phyloP scores from a whole-genome alignment of 1,284 basidiomycete genomes.

The Chondrostereum purpureum region DNA sequence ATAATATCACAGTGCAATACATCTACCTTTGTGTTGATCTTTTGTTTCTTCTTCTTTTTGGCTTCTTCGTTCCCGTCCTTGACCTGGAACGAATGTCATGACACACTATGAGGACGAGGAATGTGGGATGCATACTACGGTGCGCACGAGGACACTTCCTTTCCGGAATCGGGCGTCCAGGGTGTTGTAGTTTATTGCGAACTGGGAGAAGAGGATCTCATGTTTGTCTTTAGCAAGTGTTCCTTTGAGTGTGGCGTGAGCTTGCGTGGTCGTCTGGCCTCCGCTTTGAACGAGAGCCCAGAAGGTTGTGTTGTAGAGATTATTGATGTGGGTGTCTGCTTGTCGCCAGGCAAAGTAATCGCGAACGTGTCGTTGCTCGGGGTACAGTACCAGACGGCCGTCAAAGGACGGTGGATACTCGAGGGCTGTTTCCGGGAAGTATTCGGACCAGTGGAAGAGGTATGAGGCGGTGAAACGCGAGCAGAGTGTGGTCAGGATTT shows the following conservation, averaged over 20 bases:
- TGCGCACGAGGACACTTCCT: constrained; percentile 79
- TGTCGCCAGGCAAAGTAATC: constrained; percentile 98
- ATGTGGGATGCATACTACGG: constrained; percentile 31
- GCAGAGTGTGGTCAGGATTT: constrained; percentile 84
- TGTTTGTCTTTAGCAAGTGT: constrained; percentile 87
- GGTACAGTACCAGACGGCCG: constrained; percentile 85
- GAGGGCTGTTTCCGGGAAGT: constrained; percentile 69
- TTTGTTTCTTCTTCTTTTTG: constrained; percentile 25
- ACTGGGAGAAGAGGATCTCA: constrained; percentile 81
- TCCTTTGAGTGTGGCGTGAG: constrained; percentile 82
- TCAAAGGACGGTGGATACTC: constrained; percentile 89
- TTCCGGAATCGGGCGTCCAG: constrained; percentile 75
- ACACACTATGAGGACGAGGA: constrained; percentile 3
- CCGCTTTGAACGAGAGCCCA: constrained; percentile 89
- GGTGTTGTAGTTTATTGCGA: constrained; percentile 85
- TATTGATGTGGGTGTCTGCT: constrained; percentile 97
- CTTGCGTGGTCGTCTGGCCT: constrained; percentile 71
- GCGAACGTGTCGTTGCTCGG: constrained; percentile 61
- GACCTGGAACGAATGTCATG: background rate
- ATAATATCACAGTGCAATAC: constrained; percentile 82
- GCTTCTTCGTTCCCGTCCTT: too few species aligned
- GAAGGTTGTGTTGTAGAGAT: constrained; percentile 93
- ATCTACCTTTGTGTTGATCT: constrained; percentile 37
- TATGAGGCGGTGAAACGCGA: constrained; percentile 93
- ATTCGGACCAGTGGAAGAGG: constrained; percentile 78